phyloP scores from a whole-genome alignment of 23 red algal species.

The Chondrus crispus region DNA sequence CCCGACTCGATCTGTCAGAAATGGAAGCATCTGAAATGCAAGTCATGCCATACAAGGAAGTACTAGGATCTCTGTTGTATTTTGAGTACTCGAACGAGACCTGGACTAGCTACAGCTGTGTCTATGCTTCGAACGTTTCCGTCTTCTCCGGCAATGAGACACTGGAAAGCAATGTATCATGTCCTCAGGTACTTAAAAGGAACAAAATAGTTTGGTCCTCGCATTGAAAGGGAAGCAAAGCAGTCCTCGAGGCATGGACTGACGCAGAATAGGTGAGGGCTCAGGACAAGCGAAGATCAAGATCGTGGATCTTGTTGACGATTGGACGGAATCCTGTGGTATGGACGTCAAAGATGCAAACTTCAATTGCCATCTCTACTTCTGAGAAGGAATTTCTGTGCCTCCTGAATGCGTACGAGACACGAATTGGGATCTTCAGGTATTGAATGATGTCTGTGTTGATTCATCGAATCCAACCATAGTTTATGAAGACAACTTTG shows the following conservation, averaged over 20 bases:
- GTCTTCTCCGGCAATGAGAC: neutral
- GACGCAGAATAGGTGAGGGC: neutral
- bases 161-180: constrained; percentile 10
- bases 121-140: neutral
- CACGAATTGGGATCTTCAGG: neutral
- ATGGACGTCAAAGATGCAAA: constrained; percentile 4
- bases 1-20: neutral
- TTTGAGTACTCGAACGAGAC: neutral
- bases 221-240: neutral
- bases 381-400: neutral
- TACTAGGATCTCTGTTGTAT: neutral
- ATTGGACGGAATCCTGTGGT: neutral
- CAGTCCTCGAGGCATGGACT: neutral
- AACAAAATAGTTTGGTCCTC: neutral
- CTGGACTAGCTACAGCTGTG: constrained; percentile 1
- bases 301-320: neutral
- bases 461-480: neutral
- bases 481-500: neutral
- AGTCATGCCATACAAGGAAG: neutral
- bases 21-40: neutral
- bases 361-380: neutral
- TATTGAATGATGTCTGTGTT: neutral
- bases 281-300: neutral
- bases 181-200: neutral
- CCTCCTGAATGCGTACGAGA: neutral